These are phyloP conservation scores for Capsicum rhomboideum DNA, from an alignment of 257 asterid genomes.

Conservation along the genomic window DNA sequence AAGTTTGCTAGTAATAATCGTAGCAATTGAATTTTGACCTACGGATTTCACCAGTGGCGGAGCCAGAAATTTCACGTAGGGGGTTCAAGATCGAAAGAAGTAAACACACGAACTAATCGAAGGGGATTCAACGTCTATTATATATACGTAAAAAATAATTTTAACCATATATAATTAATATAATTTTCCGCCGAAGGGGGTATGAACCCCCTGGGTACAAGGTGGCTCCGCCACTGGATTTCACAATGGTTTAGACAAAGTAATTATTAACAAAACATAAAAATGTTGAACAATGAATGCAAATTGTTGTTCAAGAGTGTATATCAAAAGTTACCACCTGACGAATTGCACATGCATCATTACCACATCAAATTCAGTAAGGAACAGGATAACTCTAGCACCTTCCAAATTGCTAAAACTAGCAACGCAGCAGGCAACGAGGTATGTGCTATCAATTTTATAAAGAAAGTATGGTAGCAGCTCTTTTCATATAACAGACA, in stretches of 20 bases:
- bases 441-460: neutral
- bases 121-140: too few relatives aligned
- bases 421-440: neutral
- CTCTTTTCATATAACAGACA: neutral
- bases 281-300: neutral
- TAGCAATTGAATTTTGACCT: neutral
- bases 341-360: neutral
- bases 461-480: neutral
- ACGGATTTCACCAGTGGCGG: too few relatives aligned
- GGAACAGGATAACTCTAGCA: neutral
- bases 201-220: too few relatives aligned
- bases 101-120: too few relatives aligned
- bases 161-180: too few relatives aligned
- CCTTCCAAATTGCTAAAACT: neutral
- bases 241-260: neutral
- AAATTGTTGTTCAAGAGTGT: neutral
- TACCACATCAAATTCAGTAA: neutral
- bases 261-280: neutral
- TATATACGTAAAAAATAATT: too few relatives aligned
- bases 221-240: too few relatives aligned
- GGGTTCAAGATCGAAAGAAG: too few relatives aligned
- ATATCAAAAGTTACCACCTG: neutral
- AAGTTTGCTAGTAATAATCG: neutral
- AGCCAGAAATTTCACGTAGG: too few relatives aligned
- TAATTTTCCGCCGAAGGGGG: too few relatives aligned